A percentile compares a stretch with the other conserved stretches of the same genome.
These are phyloP conservation scores for Saccharomyces hybrid DNA, from an alignment of 1,139 yeast genomes.

Conservation along the genomic window DNA sequence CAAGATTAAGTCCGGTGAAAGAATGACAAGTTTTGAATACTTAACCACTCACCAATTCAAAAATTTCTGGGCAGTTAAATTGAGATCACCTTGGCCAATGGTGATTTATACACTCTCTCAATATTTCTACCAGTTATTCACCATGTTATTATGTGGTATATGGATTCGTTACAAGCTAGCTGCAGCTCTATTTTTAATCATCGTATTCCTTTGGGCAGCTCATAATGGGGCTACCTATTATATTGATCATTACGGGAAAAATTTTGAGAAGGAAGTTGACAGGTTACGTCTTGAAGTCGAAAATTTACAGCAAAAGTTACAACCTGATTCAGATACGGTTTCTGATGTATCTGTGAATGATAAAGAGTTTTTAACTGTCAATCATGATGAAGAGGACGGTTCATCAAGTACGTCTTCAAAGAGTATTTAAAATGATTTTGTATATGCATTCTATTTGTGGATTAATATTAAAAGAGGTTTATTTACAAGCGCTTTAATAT, in stretches of 20 bases:
- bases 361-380: neutral
- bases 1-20: constrained; percentile 69
- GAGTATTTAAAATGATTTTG: neutral
- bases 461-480: neutral
- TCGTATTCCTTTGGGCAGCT: constrained; percentile 70
- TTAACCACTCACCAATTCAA: constrained; percentile 61
- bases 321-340: neutral
- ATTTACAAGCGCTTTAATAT: neutral
- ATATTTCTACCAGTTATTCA: constrained; percentile 75
- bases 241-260: constrained; percentile 83
- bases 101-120: constrained; percentile 81
- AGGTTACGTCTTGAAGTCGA: constrained; percentile 63
- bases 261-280: constrained; percentile 69
- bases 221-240: constrained; percentile 94
- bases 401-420: neutral
- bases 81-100: constrained; percentile 81
- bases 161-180: constrained; percentile 65
- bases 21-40: constrained; percentile 81
- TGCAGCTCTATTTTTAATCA: constrained; percentile 59
- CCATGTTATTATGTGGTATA: constrained; percentile 84
- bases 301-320: constrained; percentile 38
- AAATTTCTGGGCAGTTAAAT: constrained; percentile 68
- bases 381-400: neutral
- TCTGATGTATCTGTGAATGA: neutral
- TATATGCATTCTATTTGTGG: neutral